Conservation (phyloP, 2,329 filamentous ascomycete species). For the Colletotrichum sp. region DNA sequence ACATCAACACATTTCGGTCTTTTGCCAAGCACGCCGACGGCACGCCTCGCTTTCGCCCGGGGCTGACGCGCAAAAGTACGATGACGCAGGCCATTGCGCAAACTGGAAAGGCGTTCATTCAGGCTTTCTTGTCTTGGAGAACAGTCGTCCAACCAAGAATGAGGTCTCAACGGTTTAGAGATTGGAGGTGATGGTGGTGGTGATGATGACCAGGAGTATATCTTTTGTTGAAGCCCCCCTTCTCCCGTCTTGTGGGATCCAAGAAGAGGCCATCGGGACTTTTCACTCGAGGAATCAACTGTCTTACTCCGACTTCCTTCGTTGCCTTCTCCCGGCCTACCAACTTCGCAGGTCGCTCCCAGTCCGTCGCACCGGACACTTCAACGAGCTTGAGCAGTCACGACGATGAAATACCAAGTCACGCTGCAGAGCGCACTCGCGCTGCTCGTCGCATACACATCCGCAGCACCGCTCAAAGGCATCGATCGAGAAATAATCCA, state of each 20-base stretch:
- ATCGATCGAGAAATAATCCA: slow-evolving; percentile 19
- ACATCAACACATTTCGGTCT: neutral
- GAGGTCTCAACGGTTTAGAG: neutral
- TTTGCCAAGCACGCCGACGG: slow-evolving; percentile 8
- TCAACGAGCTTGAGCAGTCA: neutral
- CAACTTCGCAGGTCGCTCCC: neutral
- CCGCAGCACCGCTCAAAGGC: slow-evolving; percentile 17
- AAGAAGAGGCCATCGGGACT: neutral
- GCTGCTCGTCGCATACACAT: neutral
- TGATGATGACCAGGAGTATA: neutral
- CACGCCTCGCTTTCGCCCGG: slow-evolving; percentile 13
- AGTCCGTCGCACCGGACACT: neutral
- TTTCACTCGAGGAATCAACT: neutral
- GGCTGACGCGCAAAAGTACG: slow-evolving; percentile 8
- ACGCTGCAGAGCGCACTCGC: slow-evolving; percentile 2
- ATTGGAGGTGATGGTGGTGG: neutral
- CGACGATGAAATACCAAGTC: neutral
- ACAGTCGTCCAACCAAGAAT: neutral
- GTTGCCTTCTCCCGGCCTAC: rapidly evolving
- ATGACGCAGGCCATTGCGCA: slow-evolving; percentile 12
- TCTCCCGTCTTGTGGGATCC: rapidly evolving
- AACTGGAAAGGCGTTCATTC: neutral
- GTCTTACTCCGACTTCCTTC: neutral
- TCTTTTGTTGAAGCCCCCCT: neutral
- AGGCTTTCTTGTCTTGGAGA: neutral